Conservation (phyloP, 2,329 filamentous ascomycete genomes). For the Epichloe sylvatica region DNA sequence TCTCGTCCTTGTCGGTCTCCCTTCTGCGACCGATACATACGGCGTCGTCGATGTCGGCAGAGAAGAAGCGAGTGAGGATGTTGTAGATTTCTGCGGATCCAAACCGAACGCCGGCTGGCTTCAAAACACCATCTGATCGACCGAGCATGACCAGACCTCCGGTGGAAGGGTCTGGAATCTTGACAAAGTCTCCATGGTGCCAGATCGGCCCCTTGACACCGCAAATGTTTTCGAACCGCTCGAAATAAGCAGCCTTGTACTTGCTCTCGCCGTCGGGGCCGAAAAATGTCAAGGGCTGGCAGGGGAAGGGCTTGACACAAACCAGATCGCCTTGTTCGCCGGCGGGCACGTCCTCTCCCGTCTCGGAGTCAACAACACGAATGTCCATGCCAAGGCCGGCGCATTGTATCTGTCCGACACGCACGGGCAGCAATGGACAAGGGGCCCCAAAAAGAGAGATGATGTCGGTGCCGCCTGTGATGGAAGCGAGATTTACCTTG, state of each 20-base stretch:
- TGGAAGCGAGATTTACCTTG: slow-evolving; percentile 75
- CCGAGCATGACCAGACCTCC: slow-evolving; percentile 83
- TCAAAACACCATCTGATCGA: slow-evolving; percentile 81
- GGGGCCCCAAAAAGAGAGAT: slow-evolving; percentile 87
- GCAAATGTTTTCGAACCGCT: slow-evolving; percentile 48
- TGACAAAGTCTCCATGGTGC: slow-evolving; percentile 92
- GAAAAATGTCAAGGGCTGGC: slow-evolving; percentile 84
- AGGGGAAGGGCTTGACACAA: slow-evolving; percentile 75
- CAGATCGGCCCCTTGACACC: slow-evolving; percentile 41
- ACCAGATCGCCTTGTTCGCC: slow-evolving; percentile 76
- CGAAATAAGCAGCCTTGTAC: slow-evolving; percentile 78
- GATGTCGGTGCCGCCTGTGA: slow-evolving; percentile 93
- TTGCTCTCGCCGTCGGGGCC: slow-evolving; percentile 50
- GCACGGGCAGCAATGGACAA: slow-evolving; percentile 60
- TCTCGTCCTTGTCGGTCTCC: slow-evolving; percentile 62
- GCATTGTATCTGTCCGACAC: slow-evolving; percentile 62
- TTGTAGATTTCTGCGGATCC: slow-evolving; percentile 95
- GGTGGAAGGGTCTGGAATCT: slow-evolving; percentile 49
- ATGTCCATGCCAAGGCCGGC: slow-evolving; percentile 71
- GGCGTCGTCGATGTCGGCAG: slow-evolving; percentile 64
- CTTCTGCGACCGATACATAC: slow-evolving; percentile 72
- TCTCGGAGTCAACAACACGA: slow-evolving; percentile 41
- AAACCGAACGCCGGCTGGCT: slow-evolving; percentile 82
- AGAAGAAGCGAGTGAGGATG: slow-evolving; percentile 73
- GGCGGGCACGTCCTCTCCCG: slow-evolving; percentile 39